phyloP scores from a whole-genome alignment of 2,329 filamentous ascomycete species.

The Onygenales sp. region DNA sequence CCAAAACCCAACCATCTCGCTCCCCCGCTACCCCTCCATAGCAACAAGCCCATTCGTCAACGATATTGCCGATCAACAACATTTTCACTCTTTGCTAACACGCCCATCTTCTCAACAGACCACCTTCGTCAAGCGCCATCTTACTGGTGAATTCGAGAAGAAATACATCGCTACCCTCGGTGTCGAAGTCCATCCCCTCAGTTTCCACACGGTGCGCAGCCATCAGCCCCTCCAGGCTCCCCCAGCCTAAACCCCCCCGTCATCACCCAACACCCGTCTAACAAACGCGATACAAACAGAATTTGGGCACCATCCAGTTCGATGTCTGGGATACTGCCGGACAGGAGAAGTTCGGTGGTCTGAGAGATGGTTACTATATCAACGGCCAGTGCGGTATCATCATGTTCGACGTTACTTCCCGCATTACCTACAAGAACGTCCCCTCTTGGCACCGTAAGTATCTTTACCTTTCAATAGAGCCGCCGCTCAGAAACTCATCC shows the following conservation, averaged over 20 bases:
- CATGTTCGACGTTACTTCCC: slow-evolving; percentile 98
- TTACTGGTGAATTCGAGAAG: slow-evolving; percentile 99
- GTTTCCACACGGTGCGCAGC: slow-evolving; percentile 85
- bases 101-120: slow-evolving; percentile 51
- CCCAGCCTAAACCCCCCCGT: not conserved
- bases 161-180: slow-evolving; percentile 99
- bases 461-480: slow-evolving; percentile 4
- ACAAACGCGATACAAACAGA: slow-evolving; percentile 38
- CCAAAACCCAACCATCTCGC: not conserved
- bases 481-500: slow-evolving; percentile 7
- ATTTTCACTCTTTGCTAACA: not conserved
- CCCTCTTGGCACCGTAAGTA: slow-evolving; percentile 96
- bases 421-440: slow-evolving; percentile 93
- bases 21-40: slow-evolving; percentile 1
- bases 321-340: slow-evolving; percentile 99
- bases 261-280: not conserved
- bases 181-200: slow-evolving; percentile 98
- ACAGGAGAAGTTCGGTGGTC: slow-evolving; percentile 96
- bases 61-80: not conserved
- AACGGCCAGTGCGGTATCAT: slow-evolving; percentile 99
- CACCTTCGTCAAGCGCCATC: slow-evolving; percentile 99
- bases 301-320: slow-evolving; percentile 94
- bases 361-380: slow-evolving; percentile 98
- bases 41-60: not conserved
- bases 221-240: slow-evolving; percentile 11